phyloP scores from a whole-genome alignment of 2,329 filamentous ascomycete species.

The Balansia obtecta region DNA sequence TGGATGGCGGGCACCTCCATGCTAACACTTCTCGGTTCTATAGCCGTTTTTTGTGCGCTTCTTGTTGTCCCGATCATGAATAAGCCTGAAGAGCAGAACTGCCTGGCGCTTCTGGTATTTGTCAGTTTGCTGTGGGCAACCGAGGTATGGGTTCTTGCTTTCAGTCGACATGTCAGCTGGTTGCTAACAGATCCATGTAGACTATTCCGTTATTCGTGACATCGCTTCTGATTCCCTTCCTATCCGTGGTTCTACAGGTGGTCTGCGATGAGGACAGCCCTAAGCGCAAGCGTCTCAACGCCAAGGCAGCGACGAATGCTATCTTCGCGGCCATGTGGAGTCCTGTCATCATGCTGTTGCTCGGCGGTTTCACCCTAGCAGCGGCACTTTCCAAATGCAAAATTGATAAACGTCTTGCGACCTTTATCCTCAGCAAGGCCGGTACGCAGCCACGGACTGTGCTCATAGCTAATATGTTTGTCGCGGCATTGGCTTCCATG shows the following conservation, averaged over 20 bases:
- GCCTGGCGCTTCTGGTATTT: conserved; percentile 83
- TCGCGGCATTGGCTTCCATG: conserved; percentile 96
- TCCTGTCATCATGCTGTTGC: conserved; percentile 92
- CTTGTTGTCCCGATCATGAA: conserved; percentile 73
- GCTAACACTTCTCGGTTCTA: conserved; percentile 57
- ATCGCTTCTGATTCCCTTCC: conserved; percentile 82
- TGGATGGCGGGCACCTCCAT: conserved; percentile 82
- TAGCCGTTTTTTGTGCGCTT: conserved; percentile 62
- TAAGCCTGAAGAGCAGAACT: conserved; percentile 86
- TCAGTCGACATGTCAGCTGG: background rate
- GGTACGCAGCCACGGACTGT: conserved; percentile 84
- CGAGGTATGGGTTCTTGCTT: conserved; percentile 45
- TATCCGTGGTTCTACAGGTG: conserved; percentile 77
- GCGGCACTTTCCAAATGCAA: conserved; percentile 94
- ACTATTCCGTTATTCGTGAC: conserved; percentile 96
- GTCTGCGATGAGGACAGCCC: conserved; percentile 57
- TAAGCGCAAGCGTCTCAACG: conserved; percentile 54
- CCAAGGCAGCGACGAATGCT: conserved; percentile 68
- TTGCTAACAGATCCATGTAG: conserved; percentile 26
- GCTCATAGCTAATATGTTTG: conserved; percentile 95
- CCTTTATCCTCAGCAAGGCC: conserved; percentile 90
- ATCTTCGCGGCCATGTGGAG: conserved; percentile 98
- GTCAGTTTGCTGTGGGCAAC: conserved; percentile 95
- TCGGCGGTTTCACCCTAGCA: conserved; percentile 92
- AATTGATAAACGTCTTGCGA: conserved; percentile 94